phyloP scores from a whole-genome alignment of 1,139 yeast genomes.

The Suhomyces ambrosiae region DNA sequence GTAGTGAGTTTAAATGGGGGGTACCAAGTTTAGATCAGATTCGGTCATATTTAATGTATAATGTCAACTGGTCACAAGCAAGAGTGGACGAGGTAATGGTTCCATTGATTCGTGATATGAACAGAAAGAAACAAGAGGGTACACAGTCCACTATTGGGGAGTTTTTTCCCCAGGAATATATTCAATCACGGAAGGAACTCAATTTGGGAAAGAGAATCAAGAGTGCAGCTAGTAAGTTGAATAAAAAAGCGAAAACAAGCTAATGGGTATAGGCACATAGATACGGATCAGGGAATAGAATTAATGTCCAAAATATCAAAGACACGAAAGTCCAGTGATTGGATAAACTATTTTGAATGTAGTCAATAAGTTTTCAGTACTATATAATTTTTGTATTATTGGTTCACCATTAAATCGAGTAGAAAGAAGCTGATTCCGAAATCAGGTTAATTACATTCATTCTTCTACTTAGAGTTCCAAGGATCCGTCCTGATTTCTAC shows the following conservation, averaged over 20 bases:
- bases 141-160: constrained; percentile 60
- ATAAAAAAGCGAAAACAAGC: constrained; percentile 17
- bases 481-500: no score
- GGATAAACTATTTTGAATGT: no score
- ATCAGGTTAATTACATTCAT: no score
- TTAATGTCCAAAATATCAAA: not conserved
- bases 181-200: constrained; percentile 46
- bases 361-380: no score
- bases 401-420: no score
- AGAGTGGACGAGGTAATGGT: constrained; percentile 81
- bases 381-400: no score
- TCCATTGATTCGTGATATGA: constrained; percentile 85
- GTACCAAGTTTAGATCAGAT: constrained; percentile 80
- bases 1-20: constrained; percentile 86
- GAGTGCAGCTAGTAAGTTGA: constrained; percentile 57
- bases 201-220: constrained; percentile 61
- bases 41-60: constrained; percentile 64
- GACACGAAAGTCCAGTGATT: no score
- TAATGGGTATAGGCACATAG: no score
- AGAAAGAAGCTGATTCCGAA: no score
- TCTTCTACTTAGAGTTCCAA: no score
- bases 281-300: constrained; percentile 13
- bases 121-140: constrained; percentile 56
- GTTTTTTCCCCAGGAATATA: constrained; percentile 57
- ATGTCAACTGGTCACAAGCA: constrained; percentile 81